These are phyloP conservation scores for Domatiomyces globalis DNA, from an alignment of 2,329 filamentous ascomycete genomes.

Conservation along the genomic window DNA sequence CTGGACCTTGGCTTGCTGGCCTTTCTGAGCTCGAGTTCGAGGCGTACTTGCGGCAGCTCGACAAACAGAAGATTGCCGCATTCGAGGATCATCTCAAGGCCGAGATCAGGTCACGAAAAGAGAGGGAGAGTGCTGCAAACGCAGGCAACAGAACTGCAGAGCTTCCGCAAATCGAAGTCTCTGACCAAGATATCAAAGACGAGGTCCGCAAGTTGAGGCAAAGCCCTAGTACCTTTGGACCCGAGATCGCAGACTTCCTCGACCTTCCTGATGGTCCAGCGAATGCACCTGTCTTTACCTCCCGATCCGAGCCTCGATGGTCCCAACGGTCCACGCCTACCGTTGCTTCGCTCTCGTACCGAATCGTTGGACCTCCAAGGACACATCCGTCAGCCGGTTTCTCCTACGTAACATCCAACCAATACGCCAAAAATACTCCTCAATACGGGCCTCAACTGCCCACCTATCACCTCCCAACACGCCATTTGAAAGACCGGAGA, in stretches of 20 bases:
- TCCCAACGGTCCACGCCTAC: constrained; percentile 21
- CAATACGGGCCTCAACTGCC: constrained; percentile 43
- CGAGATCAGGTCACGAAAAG: constrained; percentile 21
- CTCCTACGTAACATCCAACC: constrained; percentile 43
- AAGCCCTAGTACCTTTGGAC: constrained; percentile 35
- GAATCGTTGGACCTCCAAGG: constrained; percentile 37
- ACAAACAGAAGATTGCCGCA: constrained; percentile 8
- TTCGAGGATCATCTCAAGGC: constrained; percentile 25
- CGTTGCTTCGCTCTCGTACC: constrained; percentile 24
- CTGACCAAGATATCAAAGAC: constrained; percentile 33
- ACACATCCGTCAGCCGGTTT: constrained; percentile 54
- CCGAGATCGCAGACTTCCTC: constrained; percentile 41
- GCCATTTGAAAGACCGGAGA: constrained; percentile 32
- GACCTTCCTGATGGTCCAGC: constrained; percentile 38
- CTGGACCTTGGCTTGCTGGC: constrained; percentile 44
- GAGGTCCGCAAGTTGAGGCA: constrained; percentile 33
- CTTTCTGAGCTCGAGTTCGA: constrained; percentile 43
- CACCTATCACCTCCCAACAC: constrained; percentile 40
- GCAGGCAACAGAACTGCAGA: constrained; percentile 5
- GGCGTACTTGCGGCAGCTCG: constrained; percentile 34
- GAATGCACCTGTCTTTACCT: constrained; percentile 23
- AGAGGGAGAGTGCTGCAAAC: constrained; percentile 23
- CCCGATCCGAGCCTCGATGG: constrained; percentile 25
- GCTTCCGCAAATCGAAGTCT: constrained; percentile 20
- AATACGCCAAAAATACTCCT: constrained; percentile 45